Base-by-base conservation (phyloP, 2,329 filamentous ascomycete genomes). In the Cercospora sp. region DNA sequence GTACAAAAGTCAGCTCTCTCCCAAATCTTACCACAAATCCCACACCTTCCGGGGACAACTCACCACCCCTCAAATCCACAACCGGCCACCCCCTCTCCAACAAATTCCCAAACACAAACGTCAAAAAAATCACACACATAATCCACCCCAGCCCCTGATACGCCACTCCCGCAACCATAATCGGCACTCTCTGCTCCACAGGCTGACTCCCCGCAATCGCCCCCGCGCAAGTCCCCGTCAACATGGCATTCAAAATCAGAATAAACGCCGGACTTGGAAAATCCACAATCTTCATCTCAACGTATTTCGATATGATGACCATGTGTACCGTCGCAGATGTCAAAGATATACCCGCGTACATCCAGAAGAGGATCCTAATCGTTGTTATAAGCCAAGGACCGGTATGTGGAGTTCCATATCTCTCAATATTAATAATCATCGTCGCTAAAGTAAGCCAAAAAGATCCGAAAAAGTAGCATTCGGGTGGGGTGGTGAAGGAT, bases 371-470 rank as follows among this genome's bases (percentile, higher is more conserved):
- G 0, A 89, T 82, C 63, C 88, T 83, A 3, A 93, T 84, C 0
- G 84, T 85, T 75, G 83, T 85, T 1, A 86, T 80, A 10, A 91
- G 85, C 74, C 86, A 85, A 0, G 80, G 74, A 0, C 86, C n/a
- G n/a, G n/a, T n/a, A n/a, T n/a, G n/a, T n/a, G 87, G 85, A 13
- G 90, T 86, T 18, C 86, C 89, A 75, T 91, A 93, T 1, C 84
- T 81, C 59, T 91, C 86, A 0, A 89, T 87, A 66, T 87, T 86
- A 4, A 88, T 88, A 70, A 94, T 86, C 67, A 93, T 84, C 0
- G 90, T 89, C 3, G 89, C 88, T 8, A 91, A 72, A 3, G 87
- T 87, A 5, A 94, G 83, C 83, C 90, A 91, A 77, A 89, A 91
- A 0, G 90, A 89, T 3, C 90, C 88, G 65, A 92, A 84, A 81